Evolutionary conservation across 441 rosid genomes (phyloP).

Genomic region (Codiaeum variegatum): DNA sequence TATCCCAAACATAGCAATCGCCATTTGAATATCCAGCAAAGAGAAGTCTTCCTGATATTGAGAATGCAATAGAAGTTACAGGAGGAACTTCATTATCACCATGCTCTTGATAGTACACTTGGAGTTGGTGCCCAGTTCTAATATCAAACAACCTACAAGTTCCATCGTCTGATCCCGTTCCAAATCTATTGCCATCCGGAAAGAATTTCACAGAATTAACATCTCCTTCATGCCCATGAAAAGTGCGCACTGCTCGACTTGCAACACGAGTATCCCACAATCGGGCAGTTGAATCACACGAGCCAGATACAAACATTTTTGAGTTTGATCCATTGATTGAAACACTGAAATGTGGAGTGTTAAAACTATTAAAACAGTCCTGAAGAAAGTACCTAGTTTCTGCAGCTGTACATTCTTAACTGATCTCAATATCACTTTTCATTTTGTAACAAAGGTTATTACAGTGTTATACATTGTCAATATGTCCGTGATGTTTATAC

Average conservation of each 20-base stretch:
- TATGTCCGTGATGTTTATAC: not conserved
- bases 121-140: constrained; percentile 93
- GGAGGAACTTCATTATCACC: constrained; percentile 46
- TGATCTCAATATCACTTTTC: not conserved
- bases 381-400: constrained; percentile 9
- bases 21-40: constrained; percentile 82
- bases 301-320: constrained; percentile 86
- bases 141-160: constrained; percentile 90
- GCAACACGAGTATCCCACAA: constrained; percentile 98
- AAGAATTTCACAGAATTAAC: constrained; percentile 89
- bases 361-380: constrained; percentile 11
- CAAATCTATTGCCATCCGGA: constrained; percentile 97
- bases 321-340: constrained; percentile 74
- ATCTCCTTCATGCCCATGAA: constrained; percentile 95
- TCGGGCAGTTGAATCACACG: constrained; percentile 87
- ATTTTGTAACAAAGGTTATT: not conserved
- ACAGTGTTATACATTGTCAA: not conserved
- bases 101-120: constrained; percentile 59
- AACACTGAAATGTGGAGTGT: constrained; percentile 50
- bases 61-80: constrained; percentile 86
- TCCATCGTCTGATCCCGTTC: constrained; percentile 96
- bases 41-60: constrained; percentile 90
- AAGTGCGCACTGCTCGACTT: constrained; percentile 81
- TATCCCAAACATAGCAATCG: constrained; percentile 90
- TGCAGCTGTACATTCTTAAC: not conserved